phyloP scores from a whole-genome alignment of 768 basidiomycete species.

The Lepiota venenata region DNA sequence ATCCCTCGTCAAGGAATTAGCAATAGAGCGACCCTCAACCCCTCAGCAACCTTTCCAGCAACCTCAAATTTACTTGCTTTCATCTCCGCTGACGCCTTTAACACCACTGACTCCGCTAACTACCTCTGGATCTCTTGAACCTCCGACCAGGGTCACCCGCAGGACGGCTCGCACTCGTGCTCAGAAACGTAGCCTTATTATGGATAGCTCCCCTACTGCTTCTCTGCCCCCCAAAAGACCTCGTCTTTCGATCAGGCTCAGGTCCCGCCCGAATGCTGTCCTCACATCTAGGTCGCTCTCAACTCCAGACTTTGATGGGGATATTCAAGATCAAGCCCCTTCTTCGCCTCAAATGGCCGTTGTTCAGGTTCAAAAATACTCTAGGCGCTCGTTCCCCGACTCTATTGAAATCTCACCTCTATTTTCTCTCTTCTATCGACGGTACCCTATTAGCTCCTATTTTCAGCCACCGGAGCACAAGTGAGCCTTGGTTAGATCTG shows the following conservation, averaged over 20 bases:
- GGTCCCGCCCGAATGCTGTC: background rate
- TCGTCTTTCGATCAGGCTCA: background rate
- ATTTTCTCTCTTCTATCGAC: constrained; percentile 66
- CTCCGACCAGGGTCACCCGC: background rate
- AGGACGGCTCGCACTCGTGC: background rate
- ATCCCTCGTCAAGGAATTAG: background rate
- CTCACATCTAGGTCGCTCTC: background rate
- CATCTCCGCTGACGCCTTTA: constrained; percentile 10
- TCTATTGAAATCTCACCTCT: constrained; percentile 40
- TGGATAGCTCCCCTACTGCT: background rate
- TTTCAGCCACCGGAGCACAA: constrained; percentile 33
- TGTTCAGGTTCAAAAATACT: constrained; percentile 17
- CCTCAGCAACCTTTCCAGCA: background rate
- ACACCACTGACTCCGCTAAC: constrained; percentile 7
- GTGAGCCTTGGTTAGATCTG: constrained; percentile 28
- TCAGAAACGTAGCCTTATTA: constrained; percentile 1
- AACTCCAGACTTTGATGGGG: too few species aligned
- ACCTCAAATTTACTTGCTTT: background rate
- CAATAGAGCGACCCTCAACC: background rate
- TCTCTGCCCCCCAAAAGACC: constrained; percentile 3
- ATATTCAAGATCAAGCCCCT: background rate
- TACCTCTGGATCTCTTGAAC: constrained; percentile 8
- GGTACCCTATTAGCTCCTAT: constrained; percentile 64
- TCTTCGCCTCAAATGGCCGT: background rate
- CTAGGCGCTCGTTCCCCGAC: constrained; percentile 50